Base-by-base conservation (phyloP, 176 grass and related monocot genomes). In the Chrysopogon serrulatus region DNA sequence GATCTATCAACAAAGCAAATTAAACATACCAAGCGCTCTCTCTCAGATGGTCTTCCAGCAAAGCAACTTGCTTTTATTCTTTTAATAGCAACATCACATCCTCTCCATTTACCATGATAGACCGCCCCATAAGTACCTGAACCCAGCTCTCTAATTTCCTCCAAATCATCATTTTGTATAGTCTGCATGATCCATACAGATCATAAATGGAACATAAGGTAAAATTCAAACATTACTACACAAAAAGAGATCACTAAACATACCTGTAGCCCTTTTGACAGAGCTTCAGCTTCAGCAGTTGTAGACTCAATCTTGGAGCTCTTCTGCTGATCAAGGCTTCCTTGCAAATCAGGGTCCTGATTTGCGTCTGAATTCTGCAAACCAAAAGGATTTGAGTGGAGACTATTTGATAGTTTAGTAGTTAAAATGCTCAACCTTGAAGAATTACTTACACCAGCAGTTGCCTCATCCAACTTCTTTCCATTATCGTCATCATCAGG, bases 41-140 rank as follows among this genome's bases (percentile, higher is more conserved):
- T 96, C 73, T 99, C 93, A 16, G 96, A 99, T 83, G 96, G 96
- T 62, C 70, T 93, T 83, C 93, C 96, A 85, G 67, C 44, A 74
- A 99, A 99, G 77, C 93, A 96, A 67, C 96, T 99, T 37, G 91
- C 96, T 89, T 99, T 99, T 90, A 99, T 99, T 92, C 91, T 95
- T 92, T 99, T 99, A 81, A 99, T 90, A 31, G 96, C 96, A 79
- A 99, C 93, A 76, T 99, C 96, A 61, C 93, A 99, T 73, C 96
- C 96, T 71, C 86, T 95, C 96, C 96, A 99, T 88, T 99, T 99
- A 59, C 93, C 96, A 95, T 99, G 87, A 74, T 71, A 99, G 21
- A 99, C 96, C 8, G 96, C 31, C n/a, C 96, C 96, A 86, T 96
- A 99, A 53, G 93, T 96, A 76, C 96, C 96, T 61, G 89, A 90